Conservation (phyloP, 148 eudicot species). For the Chenopodium album region DNA sequence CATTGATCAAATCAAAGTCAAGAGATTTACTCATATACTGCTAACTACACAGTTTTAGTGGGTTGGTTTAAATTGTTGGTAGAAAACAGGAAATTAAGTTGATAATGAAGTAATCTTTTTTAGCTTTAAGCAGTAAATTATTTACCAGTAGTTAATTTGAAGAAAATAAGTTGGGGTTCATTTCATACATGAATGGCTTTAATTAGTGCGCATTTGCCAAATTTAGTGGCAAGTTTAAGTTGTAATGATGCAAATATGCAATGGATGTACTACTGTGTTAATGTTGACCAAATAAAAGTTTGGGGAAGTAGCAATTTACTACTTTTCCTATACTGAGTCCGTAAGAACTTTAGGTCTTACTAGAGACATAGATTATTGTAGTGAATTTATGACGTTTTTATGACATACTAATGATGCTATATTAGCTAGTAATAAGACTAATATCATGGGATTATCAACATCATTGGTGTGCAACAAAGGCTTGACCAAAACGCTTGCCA, state of each 20-base stretch:
- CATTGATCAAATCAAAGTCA: neutral
- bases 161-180: neutral
- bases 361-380: neutral
- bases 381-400: neutral
- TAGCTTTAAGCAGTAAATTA: neutral
- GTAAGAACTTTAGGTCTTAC: no score
- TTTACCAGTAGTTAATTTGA: neutral
- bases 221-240: neutral
- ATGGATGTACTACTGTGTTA: neutral
- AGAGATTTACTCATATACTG: no score
- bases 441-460: no score
- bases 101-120: neutral
- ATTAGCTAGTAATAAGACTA: no score
- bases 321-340: no score
- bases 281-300: neutral
- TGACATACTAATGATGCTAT: neutral
- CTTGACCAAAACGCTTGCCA: no score
- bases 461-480: no score
- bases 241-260: neutral
- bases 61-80: neutral
- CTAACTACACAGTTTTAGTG: conserved; percentile 1
- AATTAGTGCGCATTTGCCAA: conserved; percentile 15
- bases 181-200: neutral
- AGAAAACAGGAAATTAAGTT: neutral
- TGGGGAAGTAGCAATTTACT: neutral